Base-by-base conservation (phyloP, 371 early-diverging fungal genomes). In the Mortierella sp. region DNA sequence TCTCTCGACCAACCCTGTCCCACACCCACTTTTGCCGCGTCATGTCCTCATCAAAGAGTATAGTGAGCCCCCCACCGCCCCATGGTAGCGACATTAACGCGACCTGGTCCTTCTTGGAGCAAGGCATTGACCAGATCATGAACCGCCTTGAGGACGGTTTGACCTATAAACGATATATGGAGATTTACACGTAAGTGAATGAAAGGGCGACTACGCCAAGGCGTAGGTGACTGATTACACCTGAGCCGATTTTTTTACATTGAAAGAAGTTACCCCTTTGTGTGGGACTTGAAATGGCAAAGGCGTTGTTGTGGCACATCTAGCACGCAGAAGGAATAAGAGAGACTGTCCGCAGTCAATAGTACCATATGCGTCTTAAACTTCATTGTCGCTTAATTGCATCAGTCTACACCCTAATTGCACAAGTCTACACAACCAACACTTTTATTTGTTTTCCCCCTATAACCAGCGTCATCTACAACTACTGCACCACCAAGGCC, bases 91-190 rank as follows among this genome's bases (percentile, higher is more conserved):
- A 89, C 68, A 87, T 92, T 61, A 78, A 85, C 57, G 87, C 88
- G 23, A 94, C 94, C n/a, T 96, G 96, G 96, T 72, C 73, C 28
- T 89, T 89, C 56, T 82, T 97, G 32, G 89, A 91, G 74, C 86
- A 85, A 49, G 96, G 96, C 32, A 86, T 96, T 67, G 91, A 95
- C 76, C 89, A 89, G 72, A 93, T 97, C 81, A 89, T 96, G 87
- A 88, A 87, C 66, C 85, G 90, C 10, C 85, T 94, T 32, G 91
- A 92, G 61, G 88, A 93, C 59, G 96, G 96, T 32, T 80, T 96
- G 42, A 89, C 87, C 40, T 88, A 90, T 75, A 83, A 85, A 53
- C 89, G 92, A 49, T 96, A 94, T 83, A 93, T 96, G 86, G 87
- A 92, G 60, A 88, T 96, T 45, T 96, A 97, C 86, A 96, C 97